phyloP scores from a whole-genome alignment of 495 filamentous ascomycete genomes.

The Tetracladium setigerum region DNA sequence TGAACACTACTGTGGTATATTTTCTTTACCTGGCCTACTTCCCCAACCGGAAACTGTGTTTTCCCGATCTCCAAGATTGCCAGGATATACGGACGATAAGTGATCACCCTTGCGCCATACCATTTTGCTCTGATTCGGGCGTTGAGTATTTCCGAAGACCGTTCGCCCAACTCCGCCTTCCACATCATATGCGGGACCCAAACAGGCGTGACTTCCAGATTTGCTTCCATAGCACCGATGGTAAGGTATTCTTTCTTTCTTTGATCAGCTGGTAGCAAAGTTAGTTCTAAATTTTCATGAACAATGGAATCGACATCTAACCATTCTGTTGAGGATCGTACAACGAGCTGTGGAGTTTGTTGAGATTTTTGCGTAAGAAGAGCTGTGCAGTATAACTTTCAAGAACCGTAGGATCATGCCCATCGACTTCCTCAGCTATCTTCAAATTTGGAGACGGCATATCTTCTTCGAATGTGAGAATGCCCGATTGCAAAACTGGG shows the following conservation, averaged over 20 bases:
- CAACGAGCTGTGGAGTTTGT: conserved; percentile 71
- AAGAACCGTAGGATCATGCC: conserved; percentile 49
- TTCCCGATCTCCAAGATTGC: conserved; percentile 45
- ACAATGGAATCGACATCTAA: conserved; percentile 4
- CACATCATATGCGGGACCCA: conserved; percentile 47
- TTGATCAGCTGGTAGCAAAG: too few relatives aligned
- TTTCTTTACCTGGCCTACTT: conserved; percentile 19
- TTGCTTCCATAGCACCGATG: conserved; percentile 41
- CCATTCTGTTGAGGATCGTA: conserved; percentile 52
- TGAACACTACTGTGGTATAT: conserved; percentile 18
- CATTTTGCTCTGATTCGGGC: conserved; percentile 90
- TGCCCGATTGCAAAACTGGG: conserved; percentile 69
- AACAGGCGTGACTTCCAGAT: conserved; percentile 32
- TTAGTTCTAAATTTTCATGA: not conserved
- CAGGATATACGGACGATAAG: conserved; percentile 74
- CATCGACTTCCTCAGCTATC: conserved; percentile 28
- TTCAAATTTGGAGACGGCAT: conserved; percentile 55
- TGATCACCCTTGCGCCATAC: conserved; percentile 86
- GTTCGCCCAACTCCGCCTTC: conserved; percentile 52
- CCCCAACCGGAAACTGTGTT: conserved; percentile 21
- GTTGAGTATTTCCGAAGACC: conserved; percentile 66
- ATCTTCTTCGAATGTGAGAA: conserved; percentile 61
- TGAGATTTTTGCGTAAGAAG: conserved; percentile 76
- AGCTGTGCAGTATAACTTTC: conserved; percentile 82
- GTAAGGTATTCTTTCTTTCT: conserved; percentile 22